These are phyloP conservation scores for Macrolepiota albuminosa DNA, from an alignment of 768 basidiomycete genomes.

Conservation along the genomic window DNA sequence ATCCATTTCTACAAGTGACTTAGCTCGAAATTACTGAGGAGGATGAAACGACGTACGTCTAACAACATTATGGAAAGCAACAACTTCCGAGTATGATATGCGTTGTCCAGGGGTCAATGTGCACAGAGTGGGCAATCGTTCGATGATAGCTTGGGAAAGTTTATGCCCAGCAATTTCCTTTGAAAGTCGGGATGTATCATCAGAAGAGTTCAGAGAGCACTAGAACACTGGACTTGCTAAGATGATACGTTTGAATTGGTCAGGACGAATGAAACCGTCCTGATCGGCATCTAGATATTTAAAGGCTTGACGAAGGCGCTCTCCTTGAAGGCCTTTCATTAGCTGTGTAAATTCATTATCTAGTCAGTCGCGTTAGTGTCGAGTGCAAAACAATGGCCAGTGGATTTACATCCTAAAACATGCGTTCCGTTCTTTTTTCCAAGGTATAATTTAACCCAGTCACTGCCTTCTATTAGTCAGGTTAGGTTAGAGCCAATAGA, in stretches of 20 bases:
- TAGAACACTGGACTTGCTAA: slow-evolving; percentile 48
- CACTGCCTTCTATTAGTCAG: slow-evolving; percentile 35
- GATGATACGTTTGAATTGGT: slow-evolving; percentile 94
- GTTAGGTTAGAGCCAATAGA: background rate
- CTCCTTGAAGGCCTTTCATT: slow-evolving; percentile 98
- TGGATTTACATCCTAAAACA: slow-evolving; percentile 80
- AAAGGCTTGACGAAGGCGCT: slow-evolving; percentile 95
- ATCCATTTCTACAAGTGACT: slow-evolving; percentile 75
- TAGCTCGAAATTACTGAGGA: background rate
- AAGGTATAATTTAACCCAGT: slow-evolving; percentile 95
- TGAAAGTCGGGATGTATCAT: background rate
- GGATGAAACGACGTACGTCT: slow-evolving; percentile 49
- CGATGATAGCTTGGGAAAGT: slow-evolving; percentile 89
- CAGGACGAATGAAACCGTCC: slow-evolving; percentile 91
- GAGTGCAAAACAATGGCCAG: background rate
- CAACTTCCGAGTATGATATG: slow-evolving; percentile 94
- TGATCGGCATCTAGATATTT: slow-evolving; percentile 84
- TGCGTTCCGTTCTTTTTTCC: slow-evolving; percentile 90
- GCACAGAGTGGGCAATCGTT: slow-evolving; percentile 88
- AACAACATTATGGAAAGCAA: slow-evolving; percentile 96
- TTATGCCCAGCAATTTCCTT: slow-evolving; percentile 98
- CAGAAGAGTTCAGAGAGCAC: background rate
- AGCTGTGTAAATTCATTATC: slow-evolving; percentile 97
- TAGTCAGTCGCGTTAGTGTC: slow-evolving; percentile 22
- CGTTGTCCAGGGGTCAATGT: slow-evolving; percentile 83